These are phyloP conservation scores for Toxicodendron radicans DNA, from an alignment of 345 rosid species.

Conservation along the genomic window DNA sequence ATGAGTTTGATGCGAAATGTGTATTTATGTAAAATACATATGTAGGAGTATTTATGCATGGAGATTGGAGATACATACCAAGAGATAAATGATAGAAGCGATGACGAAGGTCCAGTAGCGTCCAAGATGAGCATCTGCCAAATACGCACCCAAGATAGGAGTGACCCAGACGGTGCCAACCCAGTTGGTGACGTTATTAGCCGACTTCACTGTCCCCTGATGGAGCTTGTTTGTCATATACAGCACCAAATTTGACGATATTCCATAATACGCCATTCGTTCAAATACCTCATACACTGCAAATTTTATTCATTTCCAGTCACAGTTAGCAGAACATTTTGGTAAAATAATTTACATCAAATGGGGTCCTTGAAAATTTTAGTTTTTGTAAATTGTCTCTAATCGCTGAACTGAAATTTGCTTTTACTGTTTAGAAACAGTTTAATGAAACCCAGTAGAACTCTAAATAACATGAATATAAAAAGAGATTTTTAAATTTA, in stretches of 20 bases:
- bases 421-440: no score
- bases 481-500: no score
- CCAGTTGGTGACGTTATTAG: slow-evolving; percentile 95
- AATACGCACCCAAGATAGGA: slow-evolving; percentile 81
- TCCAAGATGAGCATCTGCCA: slow-evolving; percentile 87
- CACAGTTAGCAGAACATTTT: no score
- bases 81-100: slow-evolving; percentile 53
- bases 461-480: no score
- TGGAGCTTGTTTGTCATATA: slow-evolving; percentile 77
- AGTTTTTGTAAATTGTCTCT: no score
- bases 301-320: neutral
- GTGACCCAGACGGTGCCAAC: slow-evolving; percentile 84
- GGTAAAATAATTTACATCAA: no score
- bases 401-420: no score
- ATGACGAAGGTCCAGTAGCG: slow-evolving; percentile 76
- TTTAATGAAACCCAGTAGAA: no score
- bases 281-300: slow-evolving; percentile 86
- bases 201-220: slow-evolving; percentile 78
- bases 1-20: no score
- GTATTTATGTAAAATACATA: no score
- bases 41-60: no score
- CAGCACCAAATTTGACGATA: slow-evolving; percentile 71
- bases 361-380: no score
- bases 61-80: slow-evolving; percentile 41
- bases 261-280: slow-evolving; percentile 86